Conservation (phyloP, 306 rosid species). For the Dryas octopetala region DNA sequence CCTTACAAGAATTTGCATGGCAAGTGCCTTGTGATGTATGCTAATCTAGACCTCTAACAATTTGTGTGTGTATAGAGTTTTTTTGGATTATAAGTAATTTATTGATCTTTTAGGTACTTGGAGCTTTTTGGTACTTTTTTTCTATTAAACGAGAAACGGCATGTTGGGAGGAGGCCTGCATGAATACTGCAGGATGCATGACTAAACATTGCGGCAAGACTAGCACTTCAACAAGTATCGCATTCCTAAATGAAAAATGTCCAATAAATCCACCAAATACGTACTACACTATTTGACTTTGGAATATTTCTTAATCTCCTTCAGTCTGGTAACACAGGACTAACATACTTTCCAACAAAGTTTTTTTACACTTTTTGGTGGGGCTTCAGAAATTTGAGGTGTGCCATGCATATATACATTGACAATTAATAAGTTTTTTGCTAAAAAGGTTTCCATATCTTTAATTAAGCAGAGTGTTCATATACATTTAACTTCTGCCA, state of each 20-base stretch:
- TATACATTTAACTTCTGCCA: too few species aligned
- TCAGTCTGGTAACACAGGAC: slow-evolving; percentile 22
- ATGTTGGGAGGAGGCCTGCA: slow-evolving; percentile 11
- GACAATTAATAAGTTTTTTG: too few species aligned
- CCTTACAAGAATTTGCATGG: too few species aligned
- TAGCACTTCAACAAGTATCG: neutral
- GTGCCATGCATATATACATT: neutral
- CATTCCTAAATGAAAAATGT: neutral
- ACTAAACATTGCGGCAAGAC: neutral
- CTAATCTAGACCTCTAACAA: too few species aligned
- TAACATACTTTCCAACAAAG: slow-evolving; percentile 18
- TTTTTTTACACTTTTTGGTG: slow-evolving; percentile 33
- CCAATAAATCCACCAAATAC: neutral
- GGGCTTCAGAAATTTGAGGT: slow-evolving; percentile 43
- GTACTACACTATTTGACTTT: slow-evolving; percentile 5
- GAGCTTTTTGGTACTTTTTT: slow-evolving; percentile 23
- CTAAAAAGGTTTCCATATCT: too few species aligned
- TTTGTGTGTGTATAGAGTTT: too few species aligned
- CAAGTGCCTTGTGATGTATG: too few species aligned
- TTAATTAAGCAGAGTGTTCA: too few species aligned
- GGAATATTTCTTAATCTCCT: slow-evolving; percentile 21
- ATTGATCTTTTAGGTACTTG: neutral
- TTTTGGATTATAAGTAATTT: neutral
- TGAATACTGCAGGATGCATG: neutral
- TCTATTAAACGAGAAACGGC: neutral